Percentiles rank a stretch among this genome's conserved stretches.
phyloP scores from a whole-genome alignment of 306 rosid genomes.

The Coriaria nepalensis region DNA sequence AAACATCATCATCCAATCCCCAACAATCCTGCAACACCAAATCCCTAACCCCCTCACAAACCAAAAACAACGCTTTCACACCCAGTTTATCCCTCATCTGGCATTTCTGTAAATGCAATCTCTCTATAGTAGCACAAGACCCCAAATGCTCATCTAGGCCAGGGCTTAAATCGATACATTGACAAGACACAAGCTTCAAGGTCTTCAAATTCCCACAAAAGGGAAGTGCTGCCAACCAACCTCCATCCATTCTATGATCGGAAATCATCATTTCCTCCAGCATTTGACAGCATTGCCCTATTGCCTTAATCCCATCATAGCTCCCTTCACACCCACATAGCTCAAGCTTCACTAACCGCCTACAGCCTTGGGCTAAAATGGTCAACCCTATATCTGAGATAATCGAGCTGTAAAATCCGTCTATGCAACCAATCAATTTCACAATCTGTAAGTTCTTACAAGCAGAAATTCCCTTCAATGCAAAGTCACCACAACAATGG shows the following conservation, averaged over 20 bases:
- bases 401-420: constrained; percentile 37
- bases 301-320: constrained; percentile 77
- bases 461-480: constrained; percentile 32
- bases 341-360: constrained; percentile 73
- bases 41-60: constrained; percentile 58
- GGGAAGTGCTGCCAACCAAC: constrained; percentile 66
- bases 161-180: constrained; percentile 46
- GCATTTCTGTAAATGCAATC: constrained; percentile 51
- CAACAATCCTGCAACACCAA: constrained; percentile 67
- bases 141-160: constrained; percentile 68
- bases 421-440: constrained; percentile 36
- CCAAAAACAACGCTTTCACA: constrained; percentile 32
- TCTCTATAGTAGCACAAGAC: constrained; percentile 45
- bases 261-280: constrained; percentile 58
- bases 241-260: constrained; percentile 80
- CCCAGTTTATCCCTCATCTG: constrained; percentile 44
- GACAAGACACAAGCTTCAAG: constrained; percentile 45
- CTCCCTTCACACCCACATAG: constrained; percentile 82
- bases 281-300: constrained; percentile 81
- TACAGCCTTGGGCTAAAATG: constrained; percentile 75
- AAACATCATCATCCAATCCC: constrained; percentile 52
- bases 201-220: constrained; percentile 77
- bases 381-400: constrained; percentile 77
- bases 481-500: constrained; percentile 45
- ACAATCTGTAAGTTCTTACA: constrained; percentile 60